Conservation (phyloP, 2,329 filamentous ascomycete species). For the Septoria petroselini region DNA sequence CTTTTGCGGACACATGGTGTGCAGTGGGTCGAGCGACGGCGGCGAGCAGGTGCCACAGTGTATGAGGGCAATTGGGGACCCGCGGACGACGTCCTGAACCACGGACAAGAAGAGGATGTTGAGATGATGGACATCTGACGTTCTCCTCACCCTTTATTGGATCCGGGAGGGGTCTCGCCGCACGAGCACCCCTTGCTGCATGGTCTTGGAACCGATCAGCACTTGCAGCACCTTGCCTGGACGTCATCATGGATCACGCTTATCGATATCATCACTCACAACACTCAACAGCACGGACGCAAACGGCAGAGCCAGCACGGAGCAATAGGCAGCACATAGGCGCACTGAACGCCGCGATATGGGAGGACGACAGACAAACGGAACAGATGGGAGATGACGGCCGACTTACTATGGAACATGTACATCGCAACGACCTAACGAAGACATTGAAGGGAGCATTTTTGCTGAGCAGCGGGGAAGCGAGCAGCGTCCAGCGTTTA, state of each 20-base stretch:
- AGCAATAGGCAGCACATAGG: background rate
- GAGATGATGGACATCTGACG: slow-evolving; percentile 59
- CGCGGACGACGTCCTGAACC: slow-evolving; percentile 58
- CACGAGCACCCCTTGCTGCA: slow-evolving; percentile 14
- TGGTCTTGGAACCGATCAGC: background rate
- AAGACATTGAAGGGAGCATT: slow-evolving; percentile 3
- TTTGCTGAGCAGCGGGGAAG: background rate
- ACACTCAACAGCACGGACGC: background rate
- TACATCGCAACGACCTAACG: slow-evolving; percentile 7
- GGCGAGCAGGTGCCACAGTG: slow-evolving; percentile 84
- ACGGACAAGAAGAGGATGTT: slow-evolving; percentile 46
- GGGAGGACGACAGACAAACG: background rate
- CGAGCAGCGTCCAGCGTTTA: background rate
- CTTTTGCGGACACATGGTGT: slow-evolving; percentile 71
- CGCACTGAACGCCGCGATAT: slow-evolving; percentile 1
- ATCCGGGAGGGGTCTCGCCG: slow-evolving; percentile 1
- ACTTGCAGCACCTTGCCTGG: background rate
- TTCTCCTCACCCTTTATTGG: background rate
- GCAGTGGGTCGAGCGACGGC: slow-evolving; percentile 72
- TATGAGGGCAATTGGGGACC: slow-evolving; percentile 97
- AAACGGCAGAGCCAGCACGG: background rate
- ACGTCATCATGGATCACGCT: background rate
- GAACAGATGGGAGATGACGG: background rate
- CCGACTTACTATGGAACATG: slow-evolving; percentile 5
- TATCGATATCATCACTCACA: slow-evolving; percentile 1